phyloP scores from a whole-genome alignment of 129 eudicot species.

The Flaveria linearis region DNA sequence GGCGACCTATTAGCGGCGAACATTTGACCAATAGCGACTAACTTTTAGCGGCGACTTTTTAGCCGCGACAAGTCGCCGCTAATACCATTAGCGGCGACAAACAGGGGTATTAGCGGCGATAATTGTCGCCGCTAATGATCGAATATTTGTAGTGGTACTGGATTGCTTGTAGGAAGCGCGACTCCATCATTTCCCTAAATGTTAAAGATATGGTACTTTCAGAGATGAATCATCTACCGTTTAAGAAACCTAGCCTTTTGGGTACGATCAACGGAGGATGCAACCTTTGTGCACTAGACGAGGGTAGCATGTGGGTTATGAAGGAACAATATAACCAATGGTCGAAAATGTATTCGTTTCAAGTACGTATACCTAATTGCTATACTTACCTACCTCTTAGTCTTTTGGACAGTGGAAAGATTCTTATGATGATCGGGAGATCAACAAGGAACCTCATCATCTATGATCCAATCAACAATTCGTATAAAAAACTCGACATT shows the following conservation, averaged over 20 bases:
- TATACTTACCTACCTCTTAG: neutral
- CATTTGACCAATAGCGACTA: too few species aligned
- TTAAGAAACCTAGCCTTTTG: neutral
- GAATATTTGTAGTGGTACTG: too few species aligned
- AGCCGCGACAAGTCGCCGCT: too few species aligned
- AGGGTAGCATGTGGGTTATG: neutral
- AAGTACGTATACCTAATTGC: neutral
- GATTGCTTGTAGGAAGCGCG: neutral
- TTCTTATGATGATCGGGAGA: neutral
- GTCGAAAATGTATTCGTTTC: neutral
- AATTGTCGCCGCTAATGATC: too few species aligned
- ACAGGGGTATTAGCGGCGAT: too few species aligned
- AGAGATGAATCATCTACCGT: neutral
- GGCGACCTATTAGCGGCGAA: too few species aligned
- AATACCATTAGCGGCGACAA: too few species aligned
- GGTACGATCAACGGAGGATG: neutral
- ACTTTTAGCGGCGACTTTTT: too few species aligned
- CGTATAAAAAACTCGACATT: neutral
- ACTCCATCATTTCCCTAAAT: neutral
- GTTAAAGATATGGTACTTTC: slow-evolving; percentile 18
- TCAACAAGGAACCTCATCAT: neutral
- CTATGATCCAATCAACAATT: neutral
- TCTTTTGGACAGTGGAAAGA: neutral
- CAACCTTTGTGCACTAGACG: neutral
- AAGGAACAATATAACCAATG: neutral